Conservation (phyloP, 768 basidiomycete species). For the Psilocybe subaeruginosa region DNA sequence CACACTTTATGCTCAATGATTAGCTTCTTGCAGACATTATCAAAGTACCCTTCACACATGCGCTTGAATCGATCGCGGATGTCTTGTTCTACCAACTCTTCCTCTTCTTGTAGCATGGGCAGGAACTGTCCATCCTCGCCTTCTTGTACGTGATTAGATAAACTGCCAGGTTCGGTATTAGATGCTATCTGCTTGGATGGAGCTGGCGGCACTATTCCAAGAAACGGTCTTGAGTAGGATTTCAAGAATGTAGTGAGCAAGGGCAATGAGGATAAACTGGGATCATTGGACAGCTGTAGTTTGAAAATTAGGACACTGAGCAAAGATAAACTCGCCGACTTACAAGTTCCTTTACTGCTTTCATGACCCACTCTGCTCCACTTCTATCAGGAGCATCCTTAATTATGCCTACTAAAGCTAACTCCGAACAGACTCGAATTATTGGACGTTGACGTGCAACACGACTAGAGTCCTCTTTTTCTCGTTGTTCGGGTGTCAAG, state of each 20-base stretch:
- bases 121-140: constrained; percentile 41
- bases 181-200: constrained; percentile 61
- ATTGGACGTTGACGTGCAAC: constrained; percentile 83
- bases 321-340: constrained; percentile 25
- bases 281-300: constrained; percentile 83
- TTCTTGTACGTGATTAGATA: constrained; percentile 41
- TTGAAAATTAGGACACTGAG: constrained; percentile 9
- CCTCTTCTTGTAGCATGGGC: constrained; percentile 48
- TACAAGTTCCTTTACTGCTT: constrained; percentile 82
- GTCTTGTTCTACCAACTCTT: constrained; percentile 84
- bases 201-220: constrained; percentile 68
- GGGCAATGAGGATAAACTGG: constrained; percentile 84
- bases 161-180: constrained; percentile 56
- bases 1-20: constrained; percentile 88
- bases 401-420: constrained; percentile 87
- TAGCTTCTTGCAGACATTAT: constrained; percentile 88
- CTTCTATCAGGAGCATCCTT: constrained; percentile 70
- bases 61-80: constrained; percentile 87
- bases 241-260: constrained; percentile 92
- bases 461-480: constrained; percentile 87
- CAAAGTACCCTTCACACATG: constrained; percentile 94
- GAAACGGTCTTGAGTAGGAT: constrained; percentile 85
- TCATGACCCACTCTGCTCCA: constrained; percentile 91
- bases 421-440: constrained; percentile 85
- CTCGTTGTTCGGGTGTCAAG: constrained; percentile 76